phyloP scores from a whole-genome alignment of 1,284 basidiomycete genomes.

The Pseudozyma tsukubaensis region DNA sequence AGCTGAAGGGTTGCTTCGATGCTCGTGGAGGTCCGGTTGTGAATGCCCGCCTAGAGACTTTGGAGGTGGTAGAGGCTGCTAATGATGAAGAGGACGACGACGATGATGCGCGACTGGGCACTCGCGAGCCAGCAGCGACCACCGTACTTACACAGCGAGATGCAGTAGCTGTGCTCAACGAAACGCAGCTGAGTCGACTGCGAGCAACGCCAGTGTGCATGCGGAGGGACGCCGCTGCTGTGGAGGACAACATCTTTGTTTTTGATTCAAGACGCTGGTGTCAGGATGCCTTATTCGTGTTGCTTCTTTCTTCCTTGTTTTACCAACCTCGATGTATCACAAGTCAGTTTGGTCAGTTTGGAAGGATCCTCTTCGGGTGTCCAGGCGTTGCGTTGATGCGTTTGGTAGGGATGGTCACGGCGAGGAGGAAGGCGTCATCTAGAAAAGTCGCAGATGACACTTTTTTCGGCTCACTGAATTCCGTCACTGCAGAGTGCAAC shows the following conservation, averaged over 20 bases:
- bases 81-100: neutral
- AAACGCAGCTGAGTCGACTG: neutral
- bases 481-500: too few species aligned
- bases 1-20: slow-evolving; percentile 72
- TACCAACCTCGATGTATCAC: too few species aligned
- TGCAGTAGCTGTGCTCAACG: neutral
- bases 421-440: too few species aligned
- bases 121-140: too few species aligned
- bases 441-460: too few species aligned
- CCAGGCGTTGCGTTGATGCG: too few species aligned
- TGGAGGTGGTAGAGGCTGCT: neutral
- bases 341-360: too few species aligned
- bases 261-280: neutral
- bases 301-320: too few species aligned
- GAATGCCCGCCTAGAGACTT: slow-evolving; percentile 14
- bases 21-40: slow-evolving; percentile 23
- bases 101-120: neutral
- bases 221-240: slow-evolving; percentile 11
- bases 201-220: slow-evolving; percentile 10
- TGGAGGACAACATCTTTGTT: slow-evolving; percentile 21
- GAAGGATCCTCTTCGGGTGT: too few species aligned
- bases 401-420: too few species aligned
- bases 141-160: slow-evolving; percentile 10
- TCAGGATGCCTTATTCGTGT: neutral
- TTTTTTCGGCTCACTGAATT: too few species aligned